Percentiles rank a stretch among this genome's conserved stretches.
Conservation (phyloP, 2,329 filamentous ascomycete species). For the Westerdykella aurantiaca region DNA sequence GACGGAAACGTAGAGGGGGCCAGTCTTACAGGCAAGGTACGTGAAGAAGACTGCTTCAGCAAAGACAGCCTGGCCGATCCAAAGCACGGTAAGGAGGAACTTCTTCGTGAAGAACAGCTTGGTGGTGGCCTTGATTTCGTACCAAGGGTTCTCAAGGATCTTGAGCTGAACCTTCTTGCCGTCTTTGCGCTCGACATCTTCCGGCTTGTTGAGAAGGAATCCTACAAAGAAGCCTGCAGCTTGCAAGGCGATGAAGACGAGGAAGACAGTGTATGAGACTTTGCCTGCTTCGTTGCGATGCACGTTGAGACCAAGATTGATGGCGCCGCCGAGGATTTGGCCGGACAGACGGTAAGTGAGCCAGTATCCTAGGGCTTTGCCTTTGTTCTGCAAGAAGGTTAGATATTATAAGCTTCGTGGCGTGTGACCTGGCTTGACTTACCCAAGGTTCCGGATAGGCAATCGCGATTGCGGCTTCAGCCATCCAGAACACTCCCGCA, state of each 20-base stretch:
- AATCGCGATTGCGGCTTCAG: slow-evolving; percentile 67
- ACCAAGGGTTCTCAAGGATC: slow-evolving; percentile 52
- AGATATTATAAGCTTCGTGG: slow-evolving; percentile 44
- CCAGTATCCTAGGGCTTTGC: slow-evolving; percentile 58
- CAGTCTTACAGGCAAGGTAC: slow-evolving; percentile 47
- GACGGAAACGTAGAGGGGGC: slow-evolving; percentile 8
- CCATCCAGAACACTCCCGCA: slow-evolving; percentile 70
- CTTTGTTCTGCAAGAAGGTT: slow-evolving; percentile 16
- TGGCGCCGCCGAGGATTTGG: slow-evolving; percentile 65
- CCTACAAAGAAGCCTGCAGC: slow-evolving; percentile 59
- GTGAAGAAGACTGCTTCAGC: slow-evolving; percentile 68
- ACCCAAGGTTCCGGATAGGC: slow-evolving; percentile 61
- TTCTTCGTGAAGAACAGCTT: slow-evolving; percentile 55
- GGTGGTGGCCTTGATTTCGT: slow-evolving; percentile 56
- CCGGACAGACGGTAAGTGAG: slow-evolving; percentile 56
- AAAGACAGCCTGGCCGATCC: slow-evolving; percentile 67
- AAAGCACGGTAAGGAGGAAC: slow-evolving; percentile 60
- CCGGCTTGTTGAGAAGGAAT: slow-evolving; percentile 56
- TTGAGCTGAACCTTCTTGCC: slow-evolving; percentile 56
- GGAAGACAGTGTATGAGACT: slow-evolving; percentile 63
- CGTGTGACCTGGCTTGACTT: slow-evolving; percentile 39
- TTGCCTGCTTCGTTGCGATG: slow-evolving; percentile 54
- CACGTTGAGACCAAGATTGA: slow-evolving; percentile 63
- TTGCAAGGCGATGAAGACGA: slow-evolving; percentile 67
- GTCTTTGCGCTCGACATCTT: slow-evolving; percentile 59